A percentile compares a stretch with the other conserved stretches of the same genome.
phyloP scores from a whole-genome alignment of 1,284 basidiomycete genomes.

The Ceratobasidium sp. region DNA sequence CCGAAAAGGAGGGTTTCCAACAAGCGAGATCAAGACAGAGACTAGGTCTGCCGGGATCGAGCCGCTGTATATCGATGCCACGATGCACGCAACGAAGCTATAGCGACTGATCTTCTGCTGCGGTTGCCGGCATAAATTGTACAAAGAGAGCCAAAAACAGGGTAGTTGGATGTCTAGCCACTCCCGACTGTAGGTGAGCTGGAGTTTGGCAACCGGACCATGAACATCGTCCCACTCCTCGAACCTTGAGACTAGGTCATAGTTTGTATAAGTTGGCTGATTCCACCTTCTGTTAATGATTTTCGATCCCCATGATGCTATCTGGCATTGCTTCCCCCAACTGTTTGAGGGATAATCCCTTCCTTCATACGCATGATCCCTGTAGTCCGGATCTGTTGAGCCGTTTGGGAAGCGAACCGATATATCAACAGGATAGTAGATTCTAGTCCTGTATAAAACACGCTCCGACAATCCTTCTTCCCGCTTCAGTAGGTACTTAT shows the following conservation, averaged over 20 bases:
- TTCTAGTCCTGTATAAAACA: not conserved
- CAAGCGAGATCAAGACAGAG: constrained; percentile 1
- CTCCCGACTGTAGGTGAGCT: not conserved
- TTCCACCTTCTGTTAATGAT: not conserved
- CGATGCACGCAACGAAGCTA: not conserved
- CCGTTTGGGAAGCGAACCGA: not conserved
- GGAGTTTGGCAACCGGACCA: not conserved
- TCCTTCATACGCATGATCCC: not conserved
- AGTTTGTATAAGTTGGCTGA: not conserved
- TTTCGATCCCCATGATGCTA: not conserved
- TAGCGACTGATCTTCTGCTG: not conserved
- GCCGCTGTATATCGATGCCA: not conserved
- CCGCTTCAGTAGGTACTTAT: not conserved
- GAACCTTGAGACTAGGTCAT: not conserved
- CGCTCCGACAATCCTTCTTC: not conserved
- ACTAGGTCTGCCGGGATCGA: not conserved
- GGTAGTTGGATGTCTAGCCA: not conserved
- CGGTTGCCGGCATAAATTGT: not conserved
- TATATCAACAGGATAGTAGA: constrained; percentile 6
- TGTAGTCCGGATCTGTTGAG: not conserved
- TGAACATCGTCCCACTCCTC: not conserved
- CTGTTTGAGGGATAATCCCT: not conserved
- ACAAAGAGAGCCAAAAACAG: constrained; percentile 4
- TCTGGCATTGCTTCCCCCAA: not conserved
- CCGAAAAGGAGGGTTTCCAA: not conserved